A percentile compares a stretch with the other conserved stretches of the same genome.
phyloP scores from a whole-genome alignment of 805 yeast species.

The Debaryomyces tyrocola region DNA sequence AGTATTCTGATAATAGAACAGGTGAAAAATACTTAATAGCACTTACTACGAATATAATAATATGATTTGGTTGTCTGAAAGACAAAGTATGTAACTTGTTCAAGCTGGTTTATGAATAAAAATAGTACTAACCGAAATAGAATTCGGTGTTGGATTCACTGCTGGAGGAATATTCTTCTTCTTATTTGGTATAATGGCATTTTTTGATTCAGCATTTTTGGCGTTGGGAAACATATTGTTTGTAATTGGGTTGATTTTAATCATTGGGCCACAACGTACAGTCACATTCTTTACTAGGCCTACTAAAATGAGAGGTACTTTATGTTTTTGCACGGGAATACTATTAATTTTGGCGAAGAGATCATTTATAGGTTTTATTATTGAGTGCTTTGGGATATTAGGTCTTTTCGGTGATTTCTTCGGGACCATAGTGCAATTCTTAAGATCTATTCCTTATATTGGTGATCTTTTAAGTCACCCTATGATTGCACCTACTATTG shows the following conservation, averaged over 20 bases:
- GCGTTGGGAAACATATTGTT: conserved; percentile 87
- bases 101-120: not conserved
- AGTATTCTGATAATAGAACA: too few relatives aligned
- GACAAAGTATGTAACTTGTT: conserved; percentile 58
- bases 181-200: conserved; percentile 75
- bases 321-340: conserved; percentile 78
- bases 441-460: conserved; percentile 82
- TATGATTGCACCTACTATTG: conserved; percentile 66
- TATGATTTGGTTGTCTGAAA: conserved; percentile 74
- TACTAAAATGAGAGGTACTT: conserved; percentile 79
- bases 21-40: too few relatives aligned
- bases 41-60: not conserved
- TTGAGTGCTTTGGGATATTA: conserved; percentile 87
- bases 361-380: conserved; percentile 79
- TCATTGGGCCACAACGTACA: conserved; percentile 87
- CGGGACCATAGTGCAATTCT: conserved; percentile 81
- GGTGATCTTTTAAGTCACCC: conserved; percentile 87
- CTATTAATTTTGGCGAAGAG: conserved; percentile 69
- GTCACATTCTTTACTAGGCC: conserved; percentile 82
- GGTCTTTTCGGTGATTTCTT: conserved; percentile 93
- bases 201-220: conserved; percentile 84
- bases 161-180: conserved; percentile 81
- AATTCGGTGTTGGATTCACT: conserved; percentile 90
- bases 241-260: conserved; percentile 76
- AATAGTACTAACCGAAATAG: conserved; percentile 40